phyloP scores from a whole-genome alignment of 106 monocot species.

The Dioscorea dumetorum region DNA sequence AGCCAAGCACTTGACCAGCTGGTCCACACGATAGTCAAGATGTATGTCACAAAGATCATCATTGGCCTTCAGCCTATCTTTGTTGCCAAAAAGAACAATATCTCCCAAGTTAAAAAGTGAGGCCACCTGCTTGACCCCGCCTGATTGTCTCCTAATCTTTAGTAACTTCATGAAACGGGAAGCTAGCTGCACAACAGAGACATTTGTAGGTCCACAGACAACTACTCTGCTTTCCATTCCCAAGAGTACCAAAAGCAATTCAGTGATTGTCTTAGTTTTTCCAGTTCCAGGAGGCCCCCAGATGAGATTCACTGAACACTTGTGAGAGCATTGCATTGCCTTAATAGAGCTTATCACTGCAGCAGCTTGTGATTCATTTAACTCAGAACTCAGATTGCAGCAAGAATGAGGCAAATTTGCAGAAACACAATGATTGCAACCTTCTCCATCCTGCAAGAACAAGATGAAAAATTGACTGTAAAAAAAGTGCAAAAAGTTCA shows the following conservation, averaged over 20 bases:
- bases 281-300: constrained; percentile 54
- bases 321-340: constrained; percentile 1
- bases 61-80: constrained; percentile 13
- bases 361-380: constrained; percentile 38
- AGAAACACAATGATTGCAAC: background rate
- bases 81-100: constrained; percentile 36
- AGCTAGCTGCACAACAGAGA: constrained; percentile 16
- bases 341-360: constrained; percentile 21
- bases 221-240: constrained; percentile 12
- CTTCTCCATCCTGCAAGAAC: background rate
- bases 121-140: background rate
- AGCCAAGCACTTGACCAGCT: constrained; percentile 5
- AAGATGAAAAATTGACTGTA: background rate
- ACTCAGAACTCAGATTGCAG: background rate
- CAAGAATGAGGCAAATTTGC: background rate
- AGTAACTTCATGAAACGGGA: constrained; percentile 17
- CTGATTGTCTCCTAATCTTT: background rate
- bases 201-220: constrained; percentile 28
- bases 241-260: constrained; percentile 10
- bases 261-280: constrained; percentile 39
- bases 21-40: constrained; percentile 13
- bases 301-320: constrained; percentile 22
- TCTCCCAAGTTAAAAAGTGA: constrained; percentile 5
- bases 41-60: constrained; percentile 14
- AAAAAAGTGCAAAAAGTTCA: background rate